Evolutionary conservation across 352 stramenopile genomes (phyloP).

Genomic region (Phytophthora nicotianae): DNA sequence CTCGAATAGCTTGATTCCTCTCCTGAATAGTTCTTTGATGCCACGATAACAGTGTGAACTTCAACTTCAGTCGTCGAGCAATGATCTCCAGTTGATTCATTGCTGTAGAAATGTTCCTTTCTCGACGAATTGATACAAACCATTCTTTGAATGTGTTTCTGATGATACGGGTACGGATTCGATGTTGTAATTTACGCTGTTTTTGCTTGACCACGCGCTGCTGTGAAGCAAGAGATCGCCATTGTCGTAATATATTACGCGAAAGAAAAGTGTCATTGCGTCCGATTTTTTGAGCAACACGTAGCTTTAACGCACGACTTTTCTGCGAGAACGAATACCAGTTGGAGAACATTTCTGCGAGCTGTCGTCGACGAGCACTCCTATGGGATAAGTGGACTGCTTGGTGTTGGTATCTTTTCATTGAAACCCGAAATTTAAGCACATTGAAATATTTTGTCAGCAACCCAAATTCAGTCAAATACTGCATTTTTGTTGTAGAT

Average conservation of each 20-base stretch:
- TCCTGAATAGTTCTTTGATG: conserved; percentile 9
- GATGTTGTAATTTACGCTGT: conserved; percentile 18
- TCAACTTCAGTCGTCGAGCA: conserved; percentile 5
- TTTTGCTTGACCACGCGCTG: conserved; percentile 24
- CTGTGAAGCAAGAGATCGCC: conserved; percentile 2
- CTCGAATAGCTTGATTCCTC: conserved; percentile 4
- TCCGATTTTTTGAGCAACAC: conserved; percentile 14
- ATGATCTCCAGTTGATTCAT: conserved; percentile 8
- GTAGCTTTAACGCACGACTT: conserved; percentile 6
- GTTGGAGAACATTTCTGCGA: conserved; percentile 22
- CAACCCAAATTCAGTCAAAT: conserved; percentile 19
- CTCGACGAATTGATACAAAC: conserved; percentile 16
- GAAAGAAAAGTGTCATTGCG: conserved; percentile 3
- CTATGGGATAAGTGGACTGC: conserved; percentile 22
- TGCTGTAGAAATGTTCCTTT: conserved; percentile 1
- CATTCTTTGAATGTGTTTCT: conserved; percentile 13
- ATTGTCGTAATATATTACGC: conserved; percentile 19
- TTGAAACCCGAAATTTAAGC: conserved; percentile 24
- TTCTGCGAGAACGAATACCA: conserved; percentile 21
- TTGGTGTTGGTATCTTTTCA: conserved; percentile 15
- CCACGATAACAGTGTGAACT: conserved; percentile 19
- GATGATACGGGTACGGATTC: conserved; percentile 2
- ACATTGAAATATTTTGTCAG: conserved; percentile 33
- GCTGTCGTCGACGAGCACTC: conserved; percentile 12
- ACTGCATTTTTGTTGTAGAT: conserved; percentile 23